A percentile compares a stretch with the other conserved stretches of the same genome.
These are phyloP conservation scores for Vinca major DNA, from an alignment of 305 asterid genomes.

Conservation along the genomic window DNA sequence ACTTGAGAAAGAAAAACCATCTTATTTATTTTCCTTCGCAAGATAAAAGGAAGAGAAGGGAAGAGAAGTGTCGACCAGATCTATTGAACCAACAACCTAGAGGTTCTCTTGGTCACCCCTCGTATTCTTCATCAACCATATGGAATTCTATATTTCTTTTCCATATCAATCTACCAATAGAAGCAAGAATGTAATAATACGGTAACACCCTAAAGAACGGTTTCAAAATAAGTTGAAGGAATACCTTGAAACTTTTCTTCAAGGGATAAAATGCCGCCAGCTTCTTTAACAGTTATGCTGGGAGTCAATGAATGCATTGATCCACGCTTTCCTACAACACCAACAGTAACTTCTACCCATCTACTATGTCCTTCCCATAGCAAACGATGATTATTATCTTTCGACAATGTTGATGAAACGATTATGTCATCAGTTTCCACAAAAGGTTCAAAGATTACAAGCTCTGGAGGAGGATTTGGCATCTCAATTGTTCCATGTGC, in stretches of 20 bases:
- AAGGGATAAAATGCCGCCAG: conserved; percentile 79
- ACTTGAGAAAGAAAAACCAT: not conserved
- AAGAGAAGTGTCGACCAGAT: not conserved
- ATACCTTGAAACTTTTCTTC: conserved; percentile 94
- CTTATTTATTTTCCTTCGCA: not conserved
- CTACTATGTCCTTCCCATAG: conserved; percentile 77
- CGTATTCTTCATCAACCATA: not conserved
- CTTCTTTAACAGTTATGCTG: conserved; percentile 82
- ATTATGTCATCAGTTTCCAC: conserved; percentile 74
- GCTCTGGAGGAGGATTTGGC: conserved; percentile 78
- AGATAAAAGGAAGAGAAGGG: not conserved
- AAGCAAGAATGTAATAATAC: not conserved
- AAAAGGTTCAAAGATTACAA: conserved; percentile 76
- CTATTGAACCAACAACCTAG: not conserved
- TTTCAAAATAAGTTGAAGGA: not conserved
- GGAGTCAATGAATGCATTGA: conserved; percentile 77
- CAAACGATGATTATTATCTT: conserved; percentile 38
- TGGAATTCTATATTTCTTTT: not conserved
- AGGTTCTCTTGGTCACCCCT: not conserved
- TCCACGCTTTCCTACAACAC: conserved; percentile 68
- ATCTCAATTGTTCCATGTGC: conserved; percentile 79
- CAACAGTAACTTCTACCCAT: conserved; percentile 94
- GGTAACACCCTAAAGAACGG: not conserved
- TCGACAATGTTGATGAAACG: conserved; percentile 42
- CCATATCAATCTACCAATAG: not conserved